Percentiles rank a stretch among this genome's conserved stretches.
phyloP scores from a whole-genome alignment of 2,329 filamentous ascomycete species.

The Coniochaeta ligniaria region DNA sequence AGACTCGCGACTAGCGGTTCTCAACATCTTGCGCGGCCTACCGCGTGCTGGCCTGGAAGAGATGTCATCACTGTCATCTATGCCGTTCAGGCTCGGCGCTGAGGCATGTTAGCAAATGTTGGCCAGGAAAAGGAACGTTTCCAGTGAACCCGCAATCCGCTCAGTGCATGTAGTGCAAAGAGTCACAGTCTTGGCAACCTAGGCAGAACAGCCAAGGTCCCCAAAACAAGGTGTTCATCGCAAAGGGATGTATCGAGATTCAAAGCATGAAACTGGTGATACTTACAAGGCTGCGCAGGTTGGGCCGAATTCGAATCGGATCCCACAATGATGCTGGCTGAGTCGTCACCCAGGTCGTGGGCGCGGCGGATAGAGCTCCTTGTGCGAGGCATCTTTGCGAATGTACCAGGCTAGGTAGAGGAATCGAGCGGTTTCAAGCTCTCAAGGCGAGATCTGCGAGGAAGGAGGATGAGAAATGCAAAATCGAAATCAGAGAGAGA shows the following conservation, averaged over 20 bases:
- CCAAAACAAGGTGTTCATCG: not conserved
- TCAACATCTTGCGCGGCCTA: constrained; percentile 18
- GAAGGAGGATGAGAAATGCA: not conserved
- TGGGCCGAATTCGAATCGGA: not conserved
- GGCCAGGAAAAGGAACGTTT: not conserved
- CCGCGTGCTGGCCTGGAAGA: constrained; percentile 18
- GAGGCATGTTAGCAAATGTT: not conserved
- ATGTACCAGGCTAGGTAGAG: not conserved
- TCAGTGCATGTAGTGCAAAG: not conserved
- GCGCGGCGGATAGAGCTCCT: not conserved
- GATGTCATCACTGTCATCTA: not conserved
- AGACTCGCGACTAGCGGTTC: constrained; percentile 17
- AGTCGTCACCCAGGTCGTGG: not conserved
- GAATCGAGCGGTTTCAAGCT: not conserved
- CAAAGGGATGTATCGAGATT: not conserved
- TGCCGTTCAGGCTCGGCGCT: not conserved
- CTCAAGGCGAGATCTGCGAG: not conserved
- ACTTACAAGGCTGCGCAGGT: not conserved
- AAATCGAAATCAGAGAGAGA: not conserved
- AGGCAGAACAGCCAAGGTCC: not conserved
- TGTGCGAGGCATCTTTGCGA: not conserved
- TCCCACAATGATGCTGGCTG: not conserved
- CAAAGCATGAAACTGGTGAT: too few species aligned
- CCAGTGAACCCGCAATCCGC: not conserved
- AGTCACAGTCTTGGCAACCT: not conserved